phyloP scores from a whole-genome alignment of 2,329 filamentous ascomycete genomes.

The Aspergillus nomiae region DNA sequence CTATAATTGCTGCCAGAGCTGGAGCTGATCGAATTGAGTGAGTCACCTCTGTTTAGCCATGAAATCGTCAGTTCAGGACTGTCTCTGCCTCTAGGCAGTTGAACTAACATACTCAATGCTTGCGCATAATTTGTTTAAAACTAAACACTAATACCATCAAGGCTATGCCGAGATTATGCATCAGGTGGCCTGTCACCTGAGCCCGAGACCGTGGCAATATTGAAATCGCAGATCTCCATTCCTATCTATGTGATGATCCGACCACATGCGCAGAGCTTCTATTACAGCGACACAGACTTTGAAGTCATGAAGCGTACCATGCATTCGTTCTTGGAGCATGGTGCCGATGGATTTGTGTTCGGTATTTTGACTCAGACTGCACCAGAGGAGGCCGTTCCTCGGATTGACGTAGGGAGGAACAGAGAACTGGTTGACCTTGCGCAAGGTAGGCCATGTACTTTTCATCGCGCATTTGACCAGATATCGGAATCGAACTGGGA shows the following conservation, averaged over 20 bases:
- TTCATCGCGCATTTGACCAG: conserved; percentile 57
- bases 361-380: conserved; percentile 42
- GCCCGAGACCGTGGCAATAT: conserved; percentile 22
- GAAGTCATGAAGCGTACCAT: conserved; percentile 48
- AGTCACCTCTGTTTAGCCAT: conserved; percentile 35
- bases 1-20: conserved; percentile 41
- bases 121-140: neutral
- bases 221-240: conserved; percentile 31
- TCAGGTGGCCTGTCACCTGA: conserved; percentile 22
- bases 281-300: conserved; percentile 46
- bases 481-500: conserved; percentile 29
- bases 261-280: conserved; percentile 50
- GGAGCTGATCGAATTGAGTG: conserved; percentile 56
- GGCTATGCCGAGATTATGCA: conserved; percentile 23
- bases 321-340: conserved; percentile 31
- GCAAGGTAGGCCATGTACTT: conserved; percentile 51
- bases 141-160: conserved; percentile 1
- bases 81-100: neutral
- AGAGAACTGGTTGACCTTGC: conserved; percentile 46
- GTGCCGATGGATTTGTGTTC: conserved; percentile 55
- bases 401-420: conserved; percentile 47
- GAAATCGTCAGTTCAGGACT: conserved; percentile 30
- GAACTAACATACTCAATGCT: neutral
- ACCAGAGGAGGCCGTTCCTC: neutral
- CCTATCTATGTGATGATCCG: conserved; percentile 59